These are phyloP conservation scores for Obba rivulosa DNA, from an alignment of 768 basidiomycete genomes.

Conservation along the genomic window DNA sequence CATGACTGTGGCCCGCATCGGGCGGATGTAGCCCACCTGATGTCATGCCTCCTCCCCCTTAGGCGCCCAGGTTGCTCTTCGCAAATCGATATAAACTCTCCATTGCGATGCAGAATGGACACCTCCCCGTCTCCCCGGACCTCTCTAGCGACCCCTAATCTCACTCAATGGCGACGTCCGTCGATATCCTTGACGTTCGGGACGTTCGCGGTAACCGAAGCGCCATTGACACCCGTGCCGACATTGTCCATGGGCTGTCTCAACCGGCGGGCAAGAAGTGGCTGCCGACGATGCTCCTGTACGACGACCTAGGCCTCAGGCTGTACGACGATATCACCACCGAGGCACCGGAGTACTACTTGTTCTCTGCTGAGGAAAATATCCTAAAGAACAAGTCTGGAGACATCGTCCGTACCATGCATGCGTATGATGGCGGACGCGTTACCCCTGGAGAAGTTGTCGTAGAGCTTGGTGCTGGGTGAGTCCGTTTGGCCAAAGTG, in stretches of 20 bases:
- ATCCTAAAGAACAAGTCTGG: conserved; percentile 69
- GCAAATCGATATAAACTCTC: too few relatives aligned
- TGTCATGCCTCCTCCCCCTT: too few relatives aligned
- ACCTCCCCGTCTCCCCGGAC: too few relatives aligned
- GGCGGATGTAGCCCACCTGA: too few relatives aligned
- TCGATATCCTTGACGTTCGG: conserved; percentile 22
- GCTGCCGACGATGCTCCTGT: conserved; percentile 80
- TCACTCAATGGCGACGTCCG: not conserved
- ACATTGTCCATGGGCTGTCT: conserved; percentile 52
- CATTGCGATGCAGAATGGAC: too few relatives aligned
- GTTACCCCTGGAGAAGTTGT: conserved; percentile 48
- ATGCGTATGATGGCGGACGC: conserved; percentile 31
- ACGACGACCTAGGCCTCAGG: conserved; percentile 80
- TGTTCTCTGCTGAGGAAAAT: conserved; percentile 83
- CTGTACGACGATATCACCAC: conserved; percentile 86
- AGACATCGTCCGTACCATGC: conserved; percentile 75
- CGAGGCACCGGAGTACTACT: conserved; percentile 77
- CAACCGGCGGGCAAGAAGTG: conserved; percentile 50
- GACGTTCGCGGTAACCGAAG: conserved; percentile 1
- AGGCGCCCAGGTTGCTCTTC: too few relatives aligned
- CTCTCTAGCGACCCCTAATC: too few relatives aligned
- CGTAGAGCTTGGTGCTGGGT: conserved; percentile 95
- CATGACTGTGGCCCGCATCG: too few relatives aligned
- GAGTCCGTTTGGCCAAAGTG: conserved; percentile 29
- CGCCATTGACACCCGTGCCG: conserved; percentile 27